phyloP scores from a whole-genome alignment of 2,329 filamentous ascomycete species.

The Penicillium sp. region DNA sequence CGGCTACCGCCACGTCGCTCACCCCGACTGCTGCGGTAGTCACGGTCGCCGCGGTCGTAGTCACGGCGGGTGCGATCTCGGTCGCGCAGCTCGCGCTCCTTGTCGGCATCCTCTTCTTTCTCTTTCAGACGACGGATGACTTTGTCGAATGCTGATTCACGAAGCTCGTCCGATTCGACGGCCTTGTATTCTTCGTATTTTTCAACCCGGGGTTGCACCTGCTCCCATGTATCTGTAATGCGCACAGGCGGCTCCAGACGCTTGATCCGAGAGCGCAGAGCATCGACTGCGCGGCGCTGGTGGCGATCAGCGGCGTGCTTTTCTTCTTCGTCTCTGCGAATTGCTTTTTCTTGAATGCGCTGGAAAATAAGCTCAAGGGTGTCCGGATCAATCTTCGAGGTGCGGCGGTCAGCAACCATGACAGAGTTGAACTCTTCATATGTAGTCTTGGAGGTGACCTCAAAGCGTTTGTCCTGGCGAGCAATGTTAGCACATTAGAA shows the following conservation, averaged over 20 bases:
- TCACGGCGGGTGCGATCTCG: constrained; percentile 50
- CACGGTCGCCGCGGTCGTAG: constrained; percentile 52
- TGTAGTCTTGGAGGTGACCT: constrained; percentile 78
- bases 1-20: constrained; percentile 47
- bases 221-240: constrained; percentile 78
- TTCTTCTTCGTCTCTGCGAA: constrained; percentile 77
- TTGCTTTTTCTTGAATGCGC: constrained; percentile 78
- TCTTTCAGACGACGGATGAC: constrained; percentile 85
- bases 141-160: constrained; percentile 83
- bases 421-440: constrained; percentile 81
- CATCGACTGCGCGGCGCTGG: constrained; percentile 77
- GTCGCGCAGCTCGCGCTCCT: constrained; percentile 48
- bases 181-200: constrained; percentile 79
- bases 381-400: constrained; percentile 78
- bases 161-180: constrained; percentile 74
- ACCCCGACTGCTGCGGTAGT: constrained; percentile 47
- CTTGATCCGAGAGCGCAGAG: constrained; percentile 79
- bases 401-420: constrained; percentile 80
- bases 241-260: constrained; percentile 80
- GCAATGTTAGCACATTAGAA: constrained; percentile 34
- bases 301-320: constrained; percentile 75
- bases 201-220: constrained; percentile 72
- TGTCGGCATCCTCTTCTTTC: constrained; percentile 76
- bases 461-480: constrained; percentile 76
- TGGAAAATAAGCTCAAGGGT: constrained; percentile 77